These are phyloP conservation scores for Pestalotiopsis sp. DNA, from an alignment of 2,329 filamentous ascomycete genomes.

Conservation along the genomic window DNA sequence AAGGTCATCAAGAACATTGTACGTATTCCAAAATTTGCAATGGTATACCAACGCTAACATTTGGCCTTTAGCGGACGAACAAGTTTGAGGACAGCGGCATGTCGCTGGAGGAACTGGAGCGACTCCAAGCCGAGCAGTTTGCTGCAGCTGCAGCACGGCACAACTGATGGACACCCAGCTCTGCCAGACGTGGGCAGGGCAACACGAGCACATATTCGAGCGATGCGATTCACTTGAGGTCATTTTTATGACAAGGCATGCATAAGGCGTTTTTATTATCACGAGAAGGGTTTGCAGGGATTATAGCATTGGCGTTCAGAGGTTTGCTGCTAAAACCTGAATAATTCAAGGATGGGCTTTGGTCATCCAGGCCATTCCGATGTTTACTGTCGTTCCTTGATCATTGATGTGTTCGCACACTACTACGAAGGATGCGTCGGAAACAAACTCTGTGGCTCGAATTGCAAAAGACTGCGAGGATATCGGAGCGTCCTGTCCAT, in stretches of 20 bases:
- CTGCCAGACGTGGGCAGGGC: neutral
- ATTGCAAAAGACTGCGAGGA: too few species aligned
- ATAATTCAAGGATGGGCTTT: conserved; percentile 1
- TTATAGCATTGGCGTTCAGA: conserved; percentile 15
- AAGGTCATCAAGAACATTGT: conserved; percentile 59
- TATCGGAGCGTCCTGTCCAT: neutral
- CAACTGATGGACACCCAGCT: conserved; percentile 8
- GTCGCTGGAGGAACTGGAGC: conserved; percentile 85
- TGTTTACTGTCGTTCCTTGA: neutral
- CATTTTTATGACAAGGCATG: conserved; percentile 9
- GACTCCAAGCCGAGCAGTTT: conserved; percentile 90
- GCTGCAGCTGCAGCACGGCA: conserved; percentile 44
- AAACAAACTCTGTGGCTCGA: too few species aligned
- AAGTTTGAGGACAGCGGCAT: conserved; percentile 96
- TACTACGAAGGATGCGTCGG: too few species aligned
- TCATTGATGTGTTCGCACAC: neutral
- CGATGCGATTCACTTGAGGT: neutral
- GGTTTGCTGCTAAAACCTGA: neutral
- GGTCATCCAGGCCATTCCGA: neutral
- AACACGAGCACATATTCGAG: neutral
- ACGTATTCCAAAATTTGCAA: conserved; percentile 25
- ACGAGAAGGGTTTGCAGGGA: neutral
- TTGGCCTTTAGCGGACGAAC: conserved; percentile 73
- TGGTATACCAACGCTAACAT: conserved; percentile 58
- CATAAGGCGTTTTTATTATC: conserved; percentile 13